Evolutionary conservation across 2,329 filamentous ascomycete species (phyloP).

Genomic region (Tolypocladium ophioglossoides): DNA sequence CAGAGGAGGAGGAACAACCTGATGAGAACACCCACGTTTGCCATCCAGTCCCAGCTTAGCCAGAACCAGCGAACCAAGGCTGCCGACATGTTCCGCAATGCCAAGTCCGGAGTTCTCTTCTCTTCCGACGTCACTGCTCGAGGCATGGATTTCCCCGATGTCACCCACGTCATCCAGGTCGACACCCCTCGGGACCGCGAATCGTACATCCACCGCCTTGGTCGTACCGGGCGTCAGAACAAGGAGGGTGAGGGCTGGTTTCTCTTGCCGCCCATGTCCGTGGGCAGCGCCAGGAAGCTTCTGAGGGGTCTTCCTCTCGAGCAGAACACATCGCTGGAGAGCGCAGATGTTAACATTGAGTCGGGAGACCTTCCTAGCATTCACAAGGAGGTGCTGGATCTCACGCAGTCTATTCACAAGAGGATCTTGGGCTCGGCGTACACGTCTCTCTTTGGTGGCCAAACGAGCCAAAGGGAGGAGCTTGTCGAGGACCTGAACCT

Average conservation of each 20-base stretch:
- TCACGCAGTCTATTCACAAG: conserved; percentile 29
- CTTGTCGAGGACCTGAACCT: conserved; percentile 41
- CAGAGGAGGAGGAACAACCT: conserved; percentile 26
- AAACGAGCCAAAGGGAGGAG: conserved; percentile 24
- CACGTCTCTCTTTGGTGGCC: conserved; percentile 44
- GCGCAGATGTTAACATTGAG: conserved; percentile 41
- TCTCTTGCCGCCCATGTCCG: conserved; percentile 47
- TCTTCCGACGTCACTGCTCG: conserved; percentile 73
- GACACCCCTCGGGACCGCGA: conserved; percentile 55
- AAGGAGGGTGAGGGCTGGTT: conserved; percentile 65
- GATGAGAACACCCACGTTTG: conserved; percentile 23
- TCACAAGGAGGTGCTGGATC: conserved; percentile 31
- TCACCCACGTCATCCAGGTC: conserved; percentile 70
- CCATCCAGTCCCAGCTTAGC: conserved; percentile 71
- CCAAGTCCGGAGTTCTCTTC: conserved; percentile 55
- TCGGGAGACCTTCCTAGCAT: conserved; percentile 35
- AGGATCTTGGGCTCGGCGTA: conserved; percentile 34
- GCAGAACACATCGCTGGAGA: conserved; percentile 38
- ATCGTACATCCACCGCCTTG: conserved; percentile 67
- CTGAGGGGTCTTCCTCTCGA: conserved; percentile 52
- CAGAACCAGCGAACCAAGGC: conserved; percentile 60
- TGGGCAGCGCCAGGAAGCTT: conserved; percentile 32
- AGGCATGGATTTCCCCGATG: conserved; percentile 74
- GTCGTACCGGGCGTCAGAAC: conserved; percentile 65
- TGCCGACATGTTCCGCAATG: conserved; percentile 60